Base-by-base conservation (phyloP, 805 yeast species). In the Lipomyces orientalis region DNA sequence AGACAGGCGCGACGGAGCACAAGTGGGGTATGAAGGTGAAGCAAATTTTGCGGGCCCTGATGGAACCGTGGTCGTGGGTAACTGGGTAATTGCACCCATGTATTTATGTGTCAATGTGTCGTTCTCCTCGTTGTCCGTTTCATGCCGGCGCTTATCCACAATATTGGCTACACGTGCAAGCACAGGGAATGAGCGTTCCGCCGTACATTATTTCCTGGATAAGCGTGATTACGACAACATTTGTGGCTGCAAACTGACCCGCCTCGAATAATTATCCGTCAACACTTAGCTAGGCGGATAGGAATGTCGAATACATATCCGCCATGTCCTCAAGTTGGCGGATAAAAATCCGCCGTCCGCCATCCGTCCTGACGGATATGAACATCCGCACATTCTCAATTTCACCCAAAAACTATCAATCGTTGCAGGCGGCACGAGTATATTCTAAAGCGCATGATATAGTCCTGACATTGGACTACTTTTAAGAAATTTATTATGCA, bases 11-110 rank as follows among this genome's bases (percentile, higher is more conserved):
- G 55, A 12, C 12, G 1, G 55, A 29, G 8, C 8, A 25, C 12
- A 52, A 25, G 19, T 33, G 55, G n/a, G 25, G 55, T 10, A 19
- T 52, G 2, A 52, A 22, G 7, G 5, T 52, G 29, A 52, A 52
- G 34, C 29, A 52, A 1, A 29, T 25, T 12, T 25, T 25, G 1
- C 33, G 22, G 55, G 55, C 55, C n/a, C 19, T 52, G 34, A 52
- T 25, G 10, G 55, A 52, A 16, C 55, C 55, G 29, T 7, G 19
- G n/a, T n/a, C n/a, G 8, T 52, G 55, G 55, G 8, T 58, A 10
- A 58, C 22, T 52, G 55, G 55, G 8, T 58, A 10, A 58, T 39
- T 43, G 61, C 54, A 33, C 55, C 22, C 55, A 52, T 52, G 55
- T 52, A 52, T 14, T 52, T 52, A 14, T n/a, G 55, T 6, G n/a